These are phyloP conservation scores for Citrus trifoliata DNA, from an alignment of 345 rosid genomes.

Conservation along the genomic window DNA sequence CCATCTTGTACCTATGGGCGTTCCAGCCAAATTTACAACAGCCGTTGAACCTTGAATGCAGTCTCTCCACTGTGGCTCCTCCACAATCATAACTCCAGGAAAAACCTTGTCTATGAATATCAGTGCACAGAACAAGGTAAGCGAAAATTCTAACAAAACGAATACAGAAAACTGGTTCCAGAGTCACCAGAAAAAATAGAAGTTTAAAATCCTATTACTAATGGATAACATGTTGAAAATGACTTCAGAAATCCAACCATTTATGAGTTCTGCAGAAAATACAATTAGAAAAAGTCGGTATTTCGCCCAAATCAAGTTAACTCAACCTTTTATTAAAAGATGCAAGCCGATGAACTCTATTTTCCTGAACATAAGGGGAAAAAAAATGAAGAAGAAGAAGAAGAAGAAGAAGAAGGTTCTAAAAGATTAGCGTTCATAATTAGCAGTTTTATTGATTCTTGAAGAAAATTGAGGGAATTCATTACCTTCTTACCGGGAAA, in stretches of 20 bases:
- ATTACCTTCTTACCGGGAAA: slow-evolving; percentile 99
- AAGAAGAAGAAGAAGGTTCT: no score
- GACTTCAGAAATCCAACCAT: background rate
- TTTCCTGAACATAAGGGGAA: background rate
- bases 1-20: slow-evolving; percentile 93
- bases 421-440: background rate
- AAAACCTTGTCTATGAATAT: slow-evolving; percentile 52
- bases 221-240: background rate
- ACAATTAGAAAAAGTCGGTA: background rate
- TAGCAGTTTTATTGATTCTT: background rate
- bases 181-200: background rate
- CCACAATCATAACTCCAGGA: slow-evolving; percentile 68
- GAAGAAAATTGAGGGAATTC: slow-evolving; percentile 16
- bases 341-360: background rate
- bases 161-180: background rate
- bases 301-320: background rate
- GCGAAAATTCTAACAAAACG: background rate
- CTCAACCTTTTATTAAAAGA: background rate
- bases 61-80: slow-evolving; percentile 73
- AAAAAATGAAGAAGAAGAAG: background rate
- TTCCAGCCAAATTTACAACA: slow-evolving; percentile 92
- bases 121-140: slow-evolving; percentile 11
- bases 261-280: background rate
- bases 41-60: slow-evolving; percentile 74
- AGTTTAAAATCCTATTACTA: background rate